Conservation (phyloP, 805 yeast genomes). For the Alloascoidea hylecoeti region DNA sequence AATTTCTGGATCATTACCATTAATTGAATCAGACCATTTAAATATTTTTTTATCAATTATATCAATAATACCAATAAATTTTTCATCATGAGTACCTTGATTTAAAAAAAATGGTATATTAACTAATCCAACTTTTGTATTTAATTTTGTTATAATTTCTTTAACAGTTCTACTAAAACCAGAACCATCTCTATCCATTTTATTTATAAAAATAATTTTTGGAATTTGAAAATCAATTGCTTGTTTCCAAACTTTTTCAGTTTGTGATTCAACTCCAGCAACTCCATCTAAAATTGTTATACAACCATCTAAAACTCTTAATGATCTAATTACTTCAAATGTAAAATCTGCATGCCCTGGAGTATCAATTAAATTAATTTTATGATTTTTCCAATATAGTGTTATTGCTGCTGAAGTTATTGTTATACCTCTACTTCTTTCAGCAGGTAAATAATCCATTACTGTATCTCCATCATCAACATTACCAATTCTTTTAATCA, state of each 20-base stretch:
- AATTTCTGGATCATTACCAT: conserved; percentile 35
- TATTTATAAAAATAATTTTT: conserved; percentile 67
- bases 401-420: conserved; percentile 95
- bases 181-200: conserved; percentile 95
- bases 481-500: conserved; percentile 69
- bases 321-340: conserved; percentile 81
- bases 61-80: conserved; percentile 65
- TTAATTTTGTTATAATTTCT: conserved; percentile 65
- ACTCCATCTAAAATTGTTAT: conserved; percentile 89
- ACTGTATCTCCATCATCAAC: conserved; percentile 97
- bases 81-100: conserved; percentile 21
- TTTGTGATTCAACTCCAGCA: conserved; percentile 97
- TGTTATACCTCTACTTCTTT: conserved; percentile 86
- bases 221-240: conserved; percentile 61
- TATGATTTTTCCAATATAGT: conserved; percentile 66
- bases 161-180: conserved; percentile 84
- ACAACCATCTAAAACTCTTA: conserved; percentile 88
- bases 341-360: conserved; percentile 98
- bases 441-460: conserved; percentile 84
- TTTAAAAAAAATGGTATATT: conserved; percentile 73
- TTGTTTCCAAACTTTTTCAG: conserved; percentile 94
- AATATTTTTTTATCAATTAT: conserved; percentile 48
- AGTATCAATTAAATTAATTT: conserved; percentile 83
- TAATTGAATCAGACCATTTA: conserved; percentile 19
- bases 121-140: conserved; percentile 60